A percentile compares a stretch with the other conserved stretches of the same genome.
These are phyloP conservation scores for Verbena officinalis DNA, from an alignment of 257 asterid species.

Conservation along the genomic window DNA sequence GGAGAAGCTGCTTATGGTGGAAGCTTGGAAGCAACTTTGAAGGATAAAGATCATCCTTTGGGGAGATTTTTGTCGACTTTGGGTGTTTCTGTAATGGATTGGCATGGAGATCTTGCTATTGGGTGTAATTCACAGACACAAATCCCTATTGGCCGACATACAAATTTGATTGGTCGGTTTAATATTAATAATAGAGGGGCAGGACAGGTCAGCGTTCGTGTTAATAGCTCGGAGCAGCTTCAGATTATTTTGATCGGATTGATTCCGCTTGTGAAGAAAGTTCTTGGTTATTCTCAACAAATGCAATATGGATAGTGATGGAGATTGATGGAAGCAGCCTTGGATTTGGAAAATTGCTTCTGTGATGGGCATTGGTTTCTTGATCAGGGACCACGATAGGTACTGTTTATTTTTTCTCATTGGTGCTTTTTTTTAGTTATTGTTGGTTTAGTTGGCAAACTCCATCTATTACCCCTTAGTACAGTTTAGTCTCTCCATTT, in stretches of 20 bases:
- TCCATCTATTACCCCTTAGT: no score
- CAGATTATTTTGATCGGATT: slow-evolving; percentile 73
- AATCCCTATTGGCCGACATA: slow-evolving; percentile 80
- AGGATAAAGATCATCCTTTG: slow-evolving; percentile 85
- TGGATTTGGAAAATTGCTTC: slow-evolving; percentile 31
- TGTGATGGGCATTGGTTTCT: slow-evolving; percentile 32
- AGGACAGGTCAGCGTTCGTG: slow-evolving; percentile 80
- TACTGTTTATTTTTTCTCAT: no score
- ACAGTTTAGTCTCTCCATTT: no score
- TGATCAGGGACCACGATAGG: slow-evolving; percentile 50
- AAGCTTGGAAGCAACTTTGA: slow-evolving; percentile 86
- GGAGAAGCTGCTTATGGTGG: slow-evolving; percentile 96
- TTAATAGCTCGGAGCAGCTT: slow-evolving; percentile 94
- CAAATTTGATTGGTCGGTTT: slow-evolving; percentile 88
- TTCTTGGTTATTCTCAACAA: slow-evolving; percentile 62
- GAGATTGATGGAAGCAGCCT: slow-evolving; percentile 26
- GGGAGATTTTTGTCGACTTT: slow-evolving; percentile 81
- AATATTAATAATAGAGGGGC: slow-evolving; percentile 81
- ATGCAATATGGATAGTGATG: slow-evolving; percentile 49
- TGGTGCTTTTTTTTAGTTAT: no score
- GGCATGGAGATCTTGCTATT: slow-evolving; percentile 97
- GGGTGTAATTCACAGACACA: slow-evolving; percentile 93
- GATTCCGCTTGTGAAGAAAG: slow-evolving; percentile 68
- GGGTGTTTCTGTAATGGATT: slow-evolving; percentile 89
- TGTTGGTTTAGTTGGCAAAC: no score